Evolutionary conservation across 2,329 filamentous ascomycete genomes (phyloP).

Genomic region (Tolypocladium paradoxum): DNA sequence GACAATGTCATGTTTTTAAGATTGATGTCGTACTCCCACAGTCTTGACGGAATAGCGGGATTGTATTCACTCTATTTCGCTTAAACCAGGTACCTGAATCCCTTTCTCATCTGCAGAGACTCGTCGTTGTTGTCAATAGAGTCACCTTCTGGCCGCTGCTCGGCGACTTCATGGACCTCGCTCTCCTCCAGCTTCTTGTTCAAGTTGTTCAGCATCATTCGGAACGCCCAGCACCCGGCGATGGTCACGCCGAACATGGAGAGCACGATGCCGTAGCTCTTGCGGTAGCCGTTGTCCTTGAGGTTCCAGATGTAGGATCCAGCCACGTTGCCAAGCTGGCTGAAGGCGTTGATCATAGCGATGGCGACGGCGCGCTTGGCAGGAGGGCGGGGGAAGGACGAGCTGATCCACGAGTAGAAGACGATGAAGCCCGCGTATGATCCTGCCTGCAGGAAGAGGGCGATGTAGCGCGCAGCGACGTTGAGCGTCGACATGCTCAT

Average conservation of each 20-base stretch:
- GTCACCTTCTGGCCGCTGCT: slow-evolving; percentile 28
- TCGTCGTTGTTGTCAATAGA: slow-evolving; percentile 31
- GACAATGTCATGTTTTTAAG: background rate
- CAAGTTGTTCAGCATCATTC: slow-evolving; percentile 31
- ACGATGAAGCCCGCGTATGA: slow-evolving; percentile 50
- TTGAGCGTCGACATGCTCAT: slow-evolving; percentile 49
- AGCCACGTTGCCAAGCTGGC: slow-evolving; percentile 47
- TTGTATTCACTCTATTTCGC: background rate
- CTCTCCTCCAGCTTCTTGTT: slow-evolving; percentile 37
- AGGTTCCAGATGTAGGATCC: slow-evolving; percentile 55
- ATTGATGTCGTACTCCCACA: background rate
- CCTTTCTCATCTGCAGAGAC: slow-evolving; percentile 32
- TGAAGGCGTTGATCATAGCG: slow-evolving; percentile 48
- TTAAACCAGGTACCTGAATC: slow-evolving; percentile 36
- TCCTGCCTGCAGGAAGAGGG: slow-evolving; percentile 47
- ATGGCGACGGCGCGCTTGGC: slow-evolving; percentile 52
- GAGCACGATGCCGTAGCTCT: slow-evolving; percentile 54
- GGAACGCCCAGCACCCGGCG: slow-evolving; percentile 37
- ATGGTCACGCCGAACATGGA: slow-evolving; percentile 54
- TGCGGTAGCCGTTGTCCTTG: slow-evolving; percentile 47
- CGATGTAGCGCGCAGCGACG: slow-evolving; percentile 45
- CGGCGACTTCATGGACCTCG: slow-evolving; percentile 27
- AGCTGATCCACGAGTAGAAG: slow-evolving; percentile 48
- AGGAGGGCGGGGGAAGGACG: slow-evolving; percentile 45
- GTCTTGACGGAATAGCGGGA: too few relatives aligned